Base-by-base conservation (phyloP, 1,284 basidiomycete species). In the Boletus calvinii region DNA sequence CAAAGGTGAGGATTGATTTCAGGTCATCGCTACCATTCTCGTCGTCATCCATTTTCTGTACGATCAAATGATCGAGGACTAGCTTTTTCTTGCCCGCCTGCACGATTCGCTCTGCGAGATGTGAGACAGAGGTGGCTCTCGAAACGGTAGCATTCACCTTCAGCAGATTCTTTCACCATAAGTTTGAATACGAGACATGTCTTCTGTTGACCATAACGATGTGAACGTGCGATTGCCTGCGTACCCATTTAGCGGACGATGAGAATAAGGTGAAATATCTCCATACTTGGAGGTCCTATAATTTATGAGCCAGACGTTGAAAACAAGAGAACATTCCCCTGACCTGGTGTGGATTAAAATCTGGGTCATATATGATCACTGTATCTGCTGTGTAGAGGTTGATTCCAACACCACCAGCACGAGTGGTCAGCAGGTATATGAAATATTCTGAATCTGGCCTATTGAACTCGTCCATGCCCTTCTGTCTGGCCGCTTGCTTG, bases 351-450 rank as follows among this genome's bases (percentile, higher is more conserved):
- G 94, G 94, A 63, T 98, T 98, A 71, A 94, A 98, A 73, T 98
- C 94, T 0, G 91, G 90, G 64, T 95, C 94, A 61, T 85, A 89
- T 46, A 98, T 85, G 53, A 98, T 94, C 41, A 98, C 94, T 1
- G 91, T 94, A 62, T 95, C 92, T 32, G 93, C 92, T 52, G 75
- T 87, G 80, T 78, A 87, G 43, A 97, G 78, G 66, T 97, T 98
- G 72, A 98, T 97, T 30, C 95, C 94, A 48, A 98, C 90, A 62
- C 96, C 96, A 37, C 96, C 96, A 36, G 97, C 97, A 41, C 97
- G 84, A 26, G 97, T 99, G 5, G 92, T 92, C 34, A 99, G 77
- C 9, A 99, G 75, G 69, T 92, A 98, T 57, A 98, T 86, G 70
- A 95, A 95, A 53, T 89, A 74, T 46, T 96, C 92, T 1, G 94